Evolutionary conservation across 108 stramenopile genomes (phyloP).

Genomic region (Schizochytrium sp.): DNA sequence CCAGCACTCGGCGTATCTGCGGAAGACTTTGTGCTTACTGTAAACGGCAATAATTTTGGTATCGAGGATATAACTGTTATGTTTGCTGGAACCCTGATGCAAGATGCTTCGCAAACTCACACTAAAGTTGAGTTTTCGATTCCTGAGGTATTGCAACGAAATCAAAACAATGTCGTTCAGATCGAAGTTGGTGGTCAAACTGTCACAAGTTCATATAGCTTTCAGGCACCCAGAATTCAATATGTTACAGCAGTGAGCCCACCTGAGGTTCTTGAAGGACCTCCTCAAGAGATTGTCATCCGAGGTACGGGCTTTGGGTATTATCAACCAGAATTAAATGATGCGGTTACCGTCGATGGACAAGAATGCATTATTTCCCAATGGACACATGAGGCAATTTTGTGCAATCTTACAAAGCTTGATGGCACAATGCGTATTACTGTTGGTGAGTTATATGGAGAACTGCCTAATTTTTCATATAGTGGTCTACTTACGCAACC

Average conservation of each 20-base stretch:
- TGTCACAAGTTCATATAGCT: neutral
- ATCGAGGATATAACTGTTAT: neutral
- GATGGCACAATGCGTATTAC: constrained; percentile 36
- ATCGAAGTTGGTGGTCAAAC: constrained; percentile 5
- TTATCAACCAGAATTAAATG: neutral
- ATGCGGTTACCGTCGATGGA: neutral
- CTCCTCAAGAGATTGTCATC: neutral
- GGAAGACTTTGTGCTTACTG: neutral
- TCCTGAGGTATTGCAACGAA: neutral
- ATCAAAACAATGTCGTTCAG: neutral
- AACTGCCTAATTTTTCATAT: constrained; percentile 1
- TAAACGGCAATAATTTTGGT: constrained; percentile 23
- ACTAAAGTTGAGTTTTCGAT: neutral
- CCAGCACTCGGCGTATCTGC: constrained; percentile 13
- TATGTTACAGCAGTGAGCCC: constrained; percentile 34
- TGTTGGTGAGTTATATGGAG: neutral
- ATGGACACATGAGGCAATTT: constrained; percentile 2
- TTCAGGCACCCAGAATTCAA: constrained; percentile 13
- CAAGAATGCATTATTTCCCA: neutral
- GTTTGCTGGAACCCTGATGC: neutral
- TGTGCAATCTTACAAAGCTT: constrained; percentile 31
- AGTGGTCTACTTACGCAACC: neutral
- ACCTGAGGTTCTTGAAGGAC: constrained; percentile 12
- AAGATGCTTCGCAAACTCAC: neutral
- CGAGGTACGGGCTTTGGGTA: constrained; percentile 31